Evolutionary conservation across 164 flowering plant species (phyloP).

Genomic region (Vitis riparia): DNA sequence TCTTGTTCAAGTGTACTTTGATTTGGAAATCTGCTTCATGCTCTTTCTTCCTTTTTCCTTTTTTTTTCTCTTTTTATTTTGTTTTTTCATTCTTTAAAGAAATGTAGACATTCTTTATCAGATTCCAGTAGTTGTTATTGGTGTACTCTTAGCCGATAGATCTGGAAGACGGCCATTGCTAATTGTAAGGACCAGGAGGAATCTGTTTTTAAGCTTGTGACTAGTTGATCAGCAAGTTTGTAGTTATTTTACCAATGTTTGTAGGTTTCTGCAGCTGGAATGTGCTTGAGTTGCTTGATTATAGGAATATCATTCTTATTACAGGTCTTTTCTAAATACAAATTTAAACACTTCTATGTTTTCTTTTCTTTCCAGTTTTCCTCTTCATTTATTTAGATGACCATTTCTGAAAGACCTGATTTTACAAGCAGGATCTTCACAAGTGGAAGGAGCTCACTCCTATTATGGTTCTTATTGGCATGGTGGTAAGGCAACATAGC

Average conservation of each 20-base stretch:
- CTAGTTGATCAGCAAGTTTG: too few species aligned
- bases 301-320: constrained; percentile 30
- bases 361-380: neutral
- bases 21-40: too few species aligned
- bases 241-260: neutral
- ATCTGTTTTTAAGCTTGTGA: too few species aligned
- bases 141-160: constrained; percentile 9
- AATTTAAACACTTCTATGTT: too few species aligned
- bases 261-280: constrained; percentile 35
- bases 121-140: constrained; percentile 1
- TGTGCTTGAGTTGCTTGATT: constrained; percentile 26
- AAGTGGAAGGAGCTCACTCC: constrained; percentile 3
- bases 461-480: neutral
- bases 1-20: too few species aligned
- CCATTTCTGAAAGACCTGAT: too few species aligned
- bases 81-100: too few species aligned
- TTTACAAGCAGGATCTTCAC: neutral
- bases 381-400: neutral
- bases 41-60: too few species aligned
- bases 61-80: too few species aligned
- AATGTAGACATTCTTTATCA: neutral
- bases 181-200: neutral
- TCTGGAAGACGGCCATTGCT: constrained; percentile 12
- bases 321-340: constrained; percentile 7
- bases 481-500: too few species aligned